A percentile compares a stretch with the other conserved stretches of the same genome.
These are phyloP conservation scores for Helenozyma baotianmanensis DNA, from an alignment of 805 yeast species.

Conservation along the genomic window DNA sequence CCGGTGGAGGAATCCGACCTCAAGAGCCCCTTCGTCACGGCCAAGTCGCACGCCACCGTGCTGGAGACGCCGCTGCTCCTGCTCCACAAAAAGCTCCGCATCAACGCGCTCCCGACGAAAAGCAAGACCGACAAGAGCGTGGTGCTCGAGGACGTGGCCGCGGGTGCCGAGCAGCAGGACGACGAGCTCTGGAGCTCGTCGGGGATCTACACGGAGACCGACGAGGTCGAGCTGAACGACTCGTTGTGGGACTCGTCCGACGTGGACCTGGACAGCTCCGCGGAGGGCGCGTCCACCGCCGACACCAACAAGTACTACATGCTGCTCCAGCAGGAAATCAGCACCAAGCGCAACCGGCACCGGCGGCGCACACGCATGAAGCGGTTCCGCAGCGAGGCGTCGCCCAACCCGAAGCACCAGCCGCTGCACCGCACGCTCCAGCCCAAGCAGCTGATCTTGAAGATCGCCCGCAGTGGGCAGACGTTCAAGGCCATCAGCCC, in stretches of 20 bases:
- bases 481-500: background rate
- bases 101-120: slow-evolving; percentile 23
- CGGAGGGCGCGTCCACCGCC: slow-evolving; percentile 2
- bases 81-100: slow-evolving; percentile 40
- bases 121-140: background rate
- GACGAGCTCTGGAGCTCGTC: slow-evolving; percentile 23
- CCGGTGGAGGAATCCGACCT: slow-evolving; percentile 4
- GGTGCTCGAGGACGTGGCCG: background rate
- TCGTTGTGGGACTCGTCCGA: background rate
- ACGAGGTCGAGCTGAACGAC: slow-evolving; percentile 13
- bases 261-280: background rate
- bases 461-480: slow-evolving; percentile 12
- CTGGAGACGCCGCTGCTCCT: slow-evolving; percentile 31
- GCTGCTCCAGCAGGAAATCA: slow-evolving; percentile 9
- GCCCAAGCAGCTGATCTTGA: slow-evolving; percentile 40
- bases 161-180: slow-evolving; percentile 9
- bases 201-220: slow-evolving; percentile 21
- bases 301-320: slow-evolving; percentile 20
- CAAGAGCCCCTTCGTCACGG: slow-evolving; percentile 7
- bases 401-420: slow-evolving; percentile 24
- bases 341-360: slow-evolving; percentile 5
- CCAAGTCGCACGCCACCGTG: slow-evolving; percentile 36
- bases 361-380: background rate
- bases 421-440: slow-evolving; percentile 39
- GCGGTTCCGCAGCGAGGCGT: background rate